Base-by-base conservation (phyloP, 768 basidiomycete genomes). In the Floccularia luteovirens region DNA sequence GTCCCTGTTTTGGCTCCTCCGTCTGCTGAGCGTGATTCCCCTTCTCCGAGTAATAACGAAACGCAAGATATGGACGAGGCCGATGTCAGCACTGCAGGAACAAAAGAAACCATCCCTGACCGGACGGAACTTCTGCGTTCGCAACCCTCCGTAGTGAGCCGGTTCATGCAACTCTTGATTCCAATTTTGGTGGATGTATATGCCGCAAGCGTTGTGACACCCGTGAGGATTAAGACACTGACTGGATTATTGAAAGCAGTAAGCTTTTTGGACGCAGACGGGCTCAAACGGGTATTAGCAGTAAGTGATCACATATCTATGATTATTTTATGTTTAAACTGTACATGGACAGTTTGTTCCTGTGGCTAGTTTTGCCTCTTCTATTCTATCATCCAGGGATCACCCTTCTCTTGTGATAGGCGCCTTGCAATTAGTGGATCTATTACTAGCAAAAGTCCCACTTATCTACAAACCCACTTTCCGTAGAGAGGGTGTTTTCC, bases 131-230 rank as follows among this genome's bases (percentile, higher is more conserved):
- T 96, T 33, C 61, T 93, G 31, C 78, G 83, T 40, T 78, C 76
- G 3, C 80, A 84, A 44, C 74, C 83, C 17, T 70, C 65, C n/a
- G 77, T 90, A 20, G 83, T 93, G 36, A 79, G 75, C 14, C 75
- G 80, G 12, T 98, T 92, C 60, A 88, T 93, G 75, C 77, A 79
- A 34, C 67, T 94, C 24, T 79, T 91, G 51, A 82, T 97, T 0
- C 96, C 96, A 1, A 90, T 96, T 41, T 74, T 99, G 41, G 82
- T 98, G 43, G 96, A 98, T 51, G 93, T 99, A n/a, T 98, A 97
- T 60, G 87, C 93, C n/a, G 94, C 96, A 22, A 96, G 90, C 57
- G 93, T 98, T 20, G 80, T 83, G 36, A 77, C 82, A 0, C 79
- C 88, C 2, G 81, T 98, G 8, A 75, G 96, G 43, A 77, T 86